Evolutionary conservation across 768 basidiomycete species (phyloP), one percentile per base, ranked within the genome.

Genomic region (Hebeloma cylindrosporum): DNA sequence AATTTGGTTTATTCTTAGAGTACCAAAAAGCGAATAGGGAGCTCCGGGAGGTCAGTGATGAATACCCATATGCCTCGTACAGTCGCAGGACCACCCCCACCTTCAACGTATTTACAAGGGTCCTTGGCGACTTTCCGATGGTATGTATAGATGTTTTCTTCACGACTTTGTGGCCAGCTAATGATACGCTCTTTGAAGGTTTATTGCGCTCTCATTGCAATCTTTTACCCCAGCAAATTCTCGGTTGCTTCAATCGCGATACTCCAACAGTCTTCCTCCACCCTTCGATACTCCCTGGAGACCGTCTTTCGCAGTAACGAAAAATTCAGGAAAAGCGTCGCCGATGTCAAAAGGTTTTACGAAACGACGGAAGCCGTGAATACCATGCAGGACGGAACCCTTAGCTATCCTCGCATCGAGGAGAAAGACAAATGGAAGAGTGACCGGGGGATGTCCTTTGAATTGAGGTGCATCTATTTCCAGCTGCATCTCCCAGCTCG

Each of bases 211-310:
- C 31, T 62, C 5, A 55, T 60, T 18, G 64, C 64, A 1, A 40
- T 70, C 1, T 27, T 65, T 2, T 56, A 58, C 30, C 71, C 72
- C 2, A 43, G 56, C 0, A 58, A 59, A 29, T 67, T 71, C 35
- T 69, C 72, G 2, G 38, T 74, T 10, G 60, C 69, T 0, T 66
- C 67, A 1, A 59, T 74, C 18, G 71, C 71, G 2, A 66, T 70
- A 29, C 57, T 74, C 3, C 70, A 73, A 22, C 62, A 67, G 37
- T 70, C 70, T 0, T 65, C 70, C 1, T 32, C 47, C 2, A 47
- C 51, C 4, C 46, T 75, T 1, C 51, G 61, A 17, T 56, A 38
- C 27, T 62, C 66, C 0, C 22, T 72, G 4, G 16, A 48, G 1
- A 22, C 1, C 1, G 50, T 66, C 14, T 18, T 70, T 2, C 11